A percentile compares a stretch with the other conserved stretches of the same genome.
Evolutionary conservation across 805 yeast species (phyloP).

Genomic region (Candida golubevii): DNA sequence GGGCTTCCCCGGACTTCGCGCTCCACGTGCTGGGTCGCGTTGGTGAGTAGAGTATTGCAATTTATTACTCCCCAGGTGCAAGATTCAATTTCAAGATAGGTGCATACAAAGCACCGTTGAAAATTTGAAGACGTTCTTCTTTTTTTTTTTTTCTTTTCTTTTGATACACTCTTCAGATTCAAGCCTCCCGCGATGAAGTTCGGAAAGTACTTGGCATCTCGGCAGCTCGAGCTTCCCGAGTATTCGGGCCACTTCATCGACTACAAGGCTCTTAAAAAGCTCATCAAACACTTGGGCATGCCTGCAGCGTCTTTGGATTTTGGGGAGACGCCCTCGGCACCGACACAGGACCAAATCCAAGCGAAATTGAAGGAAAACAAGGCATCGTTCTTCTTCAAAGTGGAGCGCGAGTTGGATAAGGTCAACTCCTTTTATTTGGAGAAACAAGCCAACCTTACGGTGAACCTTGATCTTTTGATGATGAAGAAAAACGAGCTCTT

Average conservation of each 20-base stretch:
- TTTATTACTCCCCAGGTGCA: too few relatives aligned
- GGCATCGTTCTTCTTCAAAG: conserved; percentile 80
- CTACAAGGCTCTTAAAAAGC: conserved; percentile 88
- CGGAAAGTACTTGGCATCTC: conserved; percentile 90
- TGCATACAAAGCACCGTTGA: too few relatives aligned
- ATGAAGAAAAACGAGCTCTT: conserved; percentile 61
- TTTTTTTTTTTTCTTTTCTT: too few relatives aligned
- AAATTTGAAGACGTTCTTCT: too few relatives aligned
- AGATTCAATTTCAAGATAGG: too few relatives aligned
- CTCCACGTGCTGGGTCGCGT: conserved; percentile 5
- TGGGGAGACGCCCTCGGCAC: conserved; percentile 18
- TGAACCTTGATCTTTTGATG: conserved; percentile 70
- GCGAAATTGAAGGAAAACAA: conserved; percentile 75
- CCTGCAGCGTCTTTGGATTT: conserved; percentile 25
- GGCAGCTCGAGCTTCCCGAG: conserved; percentile 93
- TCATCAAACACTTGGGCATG: conserved; percentile 74
- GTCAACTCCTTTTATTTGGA: conserved; percentile 89
- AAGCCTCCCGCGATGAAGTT: conserved; percentile 56
- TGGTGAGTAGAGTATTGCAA: too few relatives aligned
- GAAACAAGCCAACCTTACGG: conserved; percentile 82
- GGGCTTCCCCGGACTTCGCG: conserved; percentile 9
- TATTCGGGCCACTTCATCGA: conserved; percentile 91
- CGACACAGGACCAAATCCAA: conserved; percentile 32
- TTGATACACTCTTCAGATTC: neutral
- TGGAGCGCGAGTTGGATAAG: conserved; percentile 93